Base-by-base conservation (phyloP, 805 yeast species). In the Yarrowia deformans region DNA sequence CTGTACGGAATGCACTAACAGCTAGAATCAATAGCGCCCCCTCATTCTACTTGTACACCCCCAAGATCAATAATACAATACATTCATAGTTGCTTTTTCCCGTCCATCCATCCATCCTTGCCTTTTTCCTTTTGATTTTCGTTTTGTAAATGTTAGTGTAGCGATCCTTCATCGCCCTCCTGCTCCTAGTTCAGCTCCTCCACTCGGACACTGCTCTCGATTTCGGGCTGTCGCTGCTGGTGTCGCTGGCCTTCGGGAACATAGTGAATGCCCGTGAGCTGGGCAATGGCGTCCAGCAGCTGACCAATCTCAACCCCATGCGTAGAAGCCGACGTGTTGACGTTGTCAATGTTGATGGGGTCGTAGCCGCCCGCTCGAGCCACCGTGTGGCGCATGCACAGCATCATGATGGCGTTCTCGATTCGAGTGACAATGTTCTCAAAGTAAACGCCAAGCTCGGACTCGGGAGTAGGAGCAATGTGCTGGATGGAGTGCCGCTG, bases 371-470 rank as follows among this genome's bases (percentile, higher is more conserved):
- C 55, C 14, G 56, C 56, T 6, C 56, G 56, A 12, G 68, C 68
- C 35, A 63, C 68, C 8, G 55, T 48, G 46, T 63, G 68, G 7
- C 79, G 74, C 37, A 76, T 34, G 64, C 73, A 75, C 68, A 76
- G 60, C 49, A 76, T 71, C 18, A 76, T 60, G 43, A 76, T 19
- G n/a, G 77, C 72, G 61, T 76, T 76, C 71, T 75, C 79, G 18
- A 77, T 73, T 48, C 79, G 73, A 8, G 79, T 77, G 49, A 77
- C 72, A 18, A 75, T 32, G 48, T 77, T 76, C 19, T 76, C 78
- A 43, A 77, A 71, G 63, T 75, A 74, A 29, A 66, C 39, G 10
- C 69, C 52, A 39, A 71, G 71, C 58, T 75, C 76, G 16, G 70
- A 60, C 58, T 74, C 77, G 23, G 75, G 72, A 49, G 72, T 72